Base-by-base conservation (phyloP, 225 moss, liverwort and hornwort genomes). In the Bryum argenteum region DNA sequence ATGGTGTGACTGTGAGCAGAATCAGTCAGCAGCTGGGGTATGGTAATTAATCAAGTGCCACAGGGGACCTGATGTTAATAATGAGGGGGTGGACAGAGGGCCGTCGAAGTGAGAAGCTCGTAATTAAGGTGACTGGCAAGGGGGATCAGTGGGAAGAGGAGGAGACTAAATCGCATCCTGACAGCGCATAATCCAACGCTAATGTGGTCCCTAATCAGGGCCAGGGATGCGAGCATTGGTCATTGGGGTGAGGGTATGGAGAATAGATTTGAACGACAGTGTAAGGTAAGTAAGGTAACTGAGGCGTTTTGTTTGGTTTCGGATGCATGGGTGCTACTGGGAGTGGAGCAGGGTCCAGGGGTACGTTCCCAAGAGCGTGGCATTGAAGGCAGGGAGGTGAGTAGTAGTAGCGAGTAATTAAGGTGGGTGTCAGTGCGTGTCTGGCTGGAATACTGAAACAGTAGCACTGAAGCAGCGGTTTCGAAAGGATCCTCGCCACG, bases 161-260 rank as follows among this genome's bases (percentile, higher is more conserved):
- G 38, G 21, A 56, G 42, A 57, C 26, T 12, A 18, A 57, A 43
- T 55, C 57, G 48, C 48, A 48, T 48, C 48, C 21, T 63, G 75
- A 58, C 77, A 71, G 58, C 63, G 56, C 54, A 39, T 80, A 67
- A 80, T 76, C 67, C 62, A 0, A 71, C 55, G 48, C 48, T 48
- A 15, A 48, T 15, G 45, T 67, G 67, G 62, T 22, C 66, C 44
- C 78, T 80, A 80, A 77, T 77, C 76, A 57, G 67, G 76, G 54
- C 37, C 40, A 48, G 19, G 55, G 43, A 10, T 22, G 51, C 60
- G 38, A 38, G 7, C 6, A n/a, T n/a, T n/a, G 8, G 28, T 8
- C 39, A 57, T 24, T 44, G 42, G 69, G 57, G 56, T 69, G 43
- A 22, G 47, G 17, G 48, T 48, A 48, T 48, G 21, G 21, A 5